Percentiles rank a stretch among this genome's conserved stretches.
These are phyloP conservation scores for Neoboletus magnificus DNA, from an alignment of 768 basidiomycete genomes.

Conservation along the genomic window DNA sequence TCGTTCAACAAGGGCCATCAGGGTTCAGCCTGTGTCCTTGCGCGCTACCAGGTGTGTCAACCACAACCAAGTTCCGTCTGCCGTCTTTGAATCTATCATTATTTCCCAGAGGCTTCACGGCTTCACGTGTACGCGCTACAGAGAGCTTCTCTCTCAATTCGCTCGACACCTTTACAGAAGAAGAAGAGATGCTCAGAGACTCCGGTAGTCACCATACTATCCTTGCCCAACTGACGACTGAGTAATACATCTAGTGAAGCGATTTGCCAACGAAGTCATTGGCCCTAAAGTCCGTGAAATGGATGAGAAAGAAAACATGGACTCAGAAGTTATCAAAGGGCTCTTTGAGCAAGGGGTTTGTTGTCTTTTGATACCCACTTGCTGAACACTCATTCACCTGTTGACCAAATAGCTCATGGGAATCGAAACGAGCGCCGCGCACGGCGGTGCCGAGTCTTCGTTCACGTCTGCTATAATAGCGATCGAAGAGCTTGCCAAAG, in stretches of 20 bases:
- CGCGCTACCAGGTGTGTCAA: slow-evolving; percentile 18
- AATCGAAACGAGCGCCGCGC: slow-evolving; percentile 83
- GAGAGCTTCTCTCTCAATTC: slow-evolving; percentile 46
- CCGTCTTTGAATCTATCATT: neutral
- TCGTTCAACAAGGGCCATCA: slow-evolving; percentile 14
- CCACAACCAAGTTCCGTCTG: neutral
- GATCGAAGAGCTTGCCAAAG: slow-evolving; percentile 94
- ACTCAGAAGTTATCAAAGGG: slow-evolving; percentile 77
- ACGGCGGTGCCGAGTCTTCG: slow-evolving; percentile 84
- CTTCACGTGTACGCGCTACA: slow-evolving; percentile 25
- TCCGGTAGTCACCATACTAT: slow-evolving; percentile 52
- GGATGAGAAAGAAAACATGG: slow-evolving; percentile 98
- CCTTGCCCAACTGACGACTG: neutral
- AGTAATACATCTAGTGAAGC: slow-evolving; percentile 56
- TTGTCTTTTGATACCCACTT: slow-evolving; percentile 2
- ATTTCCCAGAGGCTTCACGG: slow-evolving; percentile 22
- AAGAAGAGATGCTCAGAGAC: slow-evolving; percentile 92
- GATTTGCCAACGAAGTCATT: slow-evolving; percentile 87
- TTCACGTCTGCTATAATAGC: slow-evolving; percentile 96
- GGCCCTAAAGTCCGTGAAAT: slow-evolving; percentile 92
- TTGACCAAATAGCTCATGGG: slow-evolving; percentile 77
- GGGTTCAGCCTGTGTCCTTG: neutral
- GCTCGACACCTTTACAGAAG: slow-evolving; percentile 84
- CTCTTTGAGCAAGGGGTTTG: slow-evolving; percentile 94
- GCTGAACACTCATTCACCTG: neutral